These are phyloP conservation scores for Cryptosporidium canis DNA, from an alignment of 169 alveolate species.

Conservation along the genomic window DNA sequence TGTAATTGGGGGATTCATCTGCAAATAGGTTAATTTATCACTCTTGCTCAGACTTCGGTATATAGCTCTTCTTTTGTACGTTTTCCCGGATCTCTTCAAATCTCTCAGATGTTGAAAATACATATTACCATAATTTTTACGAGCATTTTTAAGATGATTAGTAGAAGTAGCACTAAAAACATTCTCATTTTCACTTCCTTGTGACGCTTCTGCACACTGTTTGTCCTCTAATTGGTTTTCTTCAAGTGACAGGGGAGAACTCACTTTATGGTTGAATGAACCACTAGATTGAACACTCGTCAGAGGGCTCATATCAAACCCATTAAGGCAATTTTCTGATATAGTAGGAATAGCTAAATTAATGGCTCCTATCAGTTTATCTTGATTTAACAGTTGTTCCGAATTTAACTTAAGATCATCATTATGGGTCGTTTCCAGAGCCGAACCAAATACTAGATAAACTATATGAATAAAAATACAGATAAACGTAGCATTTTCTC, in stretches of 20 bases:
- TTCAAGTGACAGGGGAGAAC: background rate
- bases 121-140: background rate
- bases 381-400: background rate
- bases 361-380: background rate
- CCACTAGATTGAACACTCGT: background rate
- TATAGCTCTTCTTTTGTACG: background rate
- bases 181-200: too few relatives aligned
- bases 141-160: background rate
- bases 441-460: background rate
- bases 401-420: background rate
- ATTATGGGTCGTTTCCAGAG: background rate
- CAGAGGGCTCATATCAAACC: background rate
- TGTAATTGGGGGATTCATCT: slow-evolving; percentile 15
- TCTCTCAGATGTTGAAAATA: background rate
- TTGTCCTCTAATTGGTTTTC: background rate
- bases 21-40: background rate
- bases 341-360: background rate
- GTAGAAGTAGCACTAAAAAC: background rate
- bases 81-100: background rate
- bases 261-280: background rate
- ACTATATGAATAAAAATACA: background rate
- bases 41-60: background rate
- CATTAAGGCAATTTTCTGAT: background rate
- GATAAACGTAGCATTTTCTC: background rate
- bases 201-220: background rate